Base-by-base conservation (phyloP, 352 stramenopile species). In the Phytophthora melonis region DNA sequence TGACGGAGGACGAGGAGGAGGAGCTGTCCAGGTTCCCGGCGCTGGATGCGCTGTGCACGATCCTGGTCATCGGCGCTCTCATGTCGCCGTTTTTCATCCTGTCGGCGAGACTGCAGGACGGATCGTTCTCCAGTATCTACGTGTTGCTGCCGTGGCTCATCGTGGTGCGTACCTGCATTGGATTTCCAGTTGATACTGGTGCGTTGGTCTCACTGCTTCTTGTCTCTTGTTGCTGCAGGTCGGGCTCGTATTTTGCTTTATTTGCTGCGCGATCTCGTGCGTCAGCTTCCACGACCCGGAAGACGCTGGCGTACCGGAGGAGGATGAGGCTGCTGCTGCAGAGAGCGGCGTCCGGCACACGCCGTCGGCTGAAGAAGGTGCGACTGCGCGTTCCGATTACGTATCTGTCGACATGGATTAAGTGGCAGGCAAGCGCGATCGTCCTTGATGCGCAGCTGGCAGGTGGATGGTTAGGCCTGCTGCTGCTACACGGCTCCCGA, bases 21-120 rank as follows among this genome's bases (percentile, higher is more conserved):
- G 63, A 56, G 0, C 63, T 75, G 27, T 80, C 77, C 18, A 93
- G 91, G 81, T 88, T 83, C 68, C 81, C 87, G 47, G 57, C 88
- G 27, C 45, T 83, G 54, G 85, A 92, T 60, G 71, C 81, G 57
- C 65, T 88, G 52, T 92, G 84, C 70, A 88, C 83, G 41, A 79
- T 89, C 27, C 32, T 79, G 19, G 70, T 91, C 62, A 82, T 89
- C 70, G 73, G 79, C 14, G 77, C 85, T 16, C 65, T 93, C 18
- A 85, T 81, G 61, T 95, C 89, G 52, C 89, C 89, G 41, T 92
- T 91, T 73, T 92, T 95, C 61, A 93, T 95, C 72, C 75, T 95
- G 56, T 83, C 87, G 5, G 83, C 88, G 43, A 86, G 89, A 11
- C 77, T 95, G n/a, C 72, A 95, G 53, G 74, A 84, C 60, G 85